Evolutionary conservation across 2,329 filamentous ascomycete species (phyloP).

Genomic region (Triangularia verruculosa): DNA sequence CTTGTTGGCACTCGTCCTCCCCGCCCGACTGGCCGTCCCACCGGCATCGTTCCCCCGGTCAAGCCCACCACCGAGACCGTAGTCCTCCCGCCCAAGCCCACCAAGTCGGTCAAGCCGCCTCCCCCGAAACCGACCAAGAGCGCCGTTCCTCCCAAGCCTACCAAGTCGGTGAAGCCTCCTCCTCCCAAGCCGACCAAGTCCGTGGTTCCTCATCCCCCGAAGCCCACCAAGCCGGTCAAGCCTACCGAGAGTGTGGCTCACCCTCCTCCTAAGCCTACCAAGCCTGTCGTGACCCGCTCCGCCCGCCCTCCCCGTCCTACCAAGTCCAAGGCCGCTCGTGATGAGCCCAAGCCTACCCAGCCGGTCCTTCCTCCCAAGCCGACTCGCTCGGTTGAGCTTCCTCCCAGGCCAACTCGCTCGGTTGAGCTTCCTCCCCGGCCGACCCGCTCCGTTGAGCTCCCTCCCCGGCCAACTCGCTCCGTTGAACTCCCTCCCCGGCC

Average conservation of each 20-base stretch:
- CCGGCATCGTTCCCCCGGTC: neutral
- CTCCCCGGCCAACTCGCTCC: neutral
- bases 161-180: neutral
- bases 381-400: neutral
- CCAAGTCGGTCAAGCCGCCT: neutral
- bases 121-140: neutral
- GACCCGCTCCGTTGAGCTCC: neutral
- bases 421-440: conserved; percentile 1
- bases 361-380: neutral
- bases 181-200: neutral
- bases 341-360: conserved; percentile 5
- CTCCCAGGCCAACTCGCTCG: neutral
- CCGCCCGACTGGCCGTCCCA: conserved; percentile 7
- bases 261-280: conserved; percentile 3
- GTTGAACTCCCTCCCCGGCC: neutral
- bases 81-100: neutral
- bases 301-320: neutral
- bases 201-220: neutral
- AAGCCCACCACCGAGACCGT: neutral
- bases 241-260: neutral
- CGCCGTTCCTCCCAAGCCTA: neutral
- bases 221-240: neutral
- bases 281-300: neutral
- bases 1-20: conserved; percentile 5
- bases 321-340: neutral